Evolutionary conservation across 169 alveolate species (phyloP).

Genomic region (Cryptosporidium sp.): DNA sequence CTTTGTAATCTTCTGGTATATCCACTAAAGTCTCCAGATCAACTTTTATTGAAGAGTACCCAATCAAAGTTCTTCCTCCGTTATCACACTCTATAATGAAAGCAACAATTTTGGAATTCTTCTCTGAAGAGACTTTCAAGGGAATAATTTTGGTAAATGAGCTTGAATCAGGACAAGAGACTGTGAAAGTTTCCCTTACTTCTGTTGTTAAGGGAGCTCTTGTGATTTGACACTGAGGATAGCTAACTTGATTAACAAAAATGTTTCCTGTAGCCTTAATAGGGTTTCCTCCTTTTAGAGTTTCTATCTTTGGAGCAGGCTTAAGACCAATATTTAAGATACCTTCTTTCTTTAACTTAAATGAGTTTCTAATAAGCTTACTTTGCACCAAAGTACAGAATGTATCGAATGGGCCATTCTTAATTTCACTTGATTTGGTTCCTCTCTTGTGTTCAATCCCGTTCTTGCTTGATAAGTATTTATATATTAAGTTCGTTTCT

Average conservation of each 20-base stretch:
- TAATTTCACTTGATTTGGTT: conserved; percentile 11
- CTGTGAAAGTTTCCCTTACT: conserved; percentile 38
- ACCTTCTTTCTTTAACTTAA: conserved; percentile 35
- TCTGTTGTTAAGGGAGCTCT: conserved; percentile 53
- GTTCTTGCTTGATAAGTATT: conserved; percentile 1
- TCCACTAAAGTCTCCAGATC: not conserved
- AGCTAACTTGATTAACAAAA: conserved; percentile 28
- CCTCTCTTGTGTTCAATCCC: not conserved
- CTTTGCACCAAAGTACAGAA: conserved; percentile 40
- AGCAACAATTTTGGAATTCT: conserved; percentile 52
- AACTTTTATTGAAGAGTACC: conserved; percentile 32
- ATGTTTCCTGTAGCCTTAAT: conserved; percentile 32
- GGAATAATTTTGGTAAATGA: conserved; percentile 24
- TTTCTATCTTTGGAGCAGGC: conserved; percentile 20
- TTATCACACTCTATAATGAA: conserved; percentile 22
- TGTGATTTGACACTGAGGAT: conserved; percentile 71
- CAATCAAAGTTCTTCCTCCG: conserved; percentile 49
- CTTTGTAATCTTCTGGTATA: not conserved
- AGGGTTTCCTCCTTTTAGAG: conserved; percentile 40
- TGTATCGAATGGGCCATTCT: conserved; percentile 58
- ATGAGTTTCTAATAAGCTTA: conserved; percentile 17
- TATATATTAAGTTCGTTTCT: conserved; percentile 14
- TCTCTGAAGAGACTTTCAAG: conserved; percentile 1
- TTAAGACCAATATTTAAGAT: conserved; percentile 42
- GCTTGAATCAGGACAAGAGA: conserved; percentile 60